Base-by-base conservation (phyloP, 1,139 yeast species). In the Hyphopichia buzzinii region DNA sequence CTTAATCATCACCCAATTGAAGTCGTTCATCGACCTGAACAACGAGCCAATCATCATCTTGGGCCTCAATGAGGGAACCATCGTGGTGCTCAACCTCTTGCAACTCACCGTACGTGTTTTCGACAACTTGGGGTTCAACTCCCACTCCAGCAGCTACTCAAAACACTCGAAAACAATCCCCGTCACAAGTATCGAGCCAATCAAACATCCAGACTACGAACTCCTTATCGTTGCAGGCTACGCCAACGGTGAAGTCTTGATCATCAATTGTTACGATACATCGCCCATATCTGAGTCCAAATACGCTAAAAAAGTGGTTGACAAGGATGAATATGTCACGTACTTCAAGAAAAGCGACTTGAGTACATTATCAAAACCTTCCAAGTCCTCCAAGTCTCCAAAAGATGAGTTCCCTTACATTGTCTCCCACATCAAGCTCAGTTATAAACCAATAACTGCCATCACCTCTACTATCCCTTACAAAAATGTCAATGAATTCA, bases 371-470 rank as follows among this genome's bases (percentile, higher is more conserved):
- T 43, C 36, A 17, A 34, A 36, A 12, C 8, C 13, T 8, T 22
- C 27, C 30, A 16, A 30, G 16, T 15, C 35, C 29, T 26, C 35
- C 15, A 24, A 17, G 22, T n/a, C 23, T 2, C 8, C 33, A 14
- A 19, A 22, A 14, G 12, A 8, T 8, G 31, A 13, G 4, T 23
- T 16, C 11, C 24, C 32, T 4, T 39, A 37, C 22, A 40, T 51
- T 15, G 61, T 82, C 17, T 81, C 84, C 1, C 86, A 81, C 47
- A 77, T 80, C 53, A 80, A 80, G 43, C 50, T 84, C 11, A 72
- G 85, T 17, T 74, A 75, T 42, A 72, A 73, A 39, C 77, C 88
- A 2, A 69, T 84, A 26, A 61, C 67, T 1, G 44, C 59, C 14
- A 52, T 62, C 8, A 42, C 54, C 2, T 54, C 64, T 2, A 62